Evolutionary conservation across 441 rosid genomes (phyloP).

Genomic region (Bocquillonia castaneifolia): DNA sequence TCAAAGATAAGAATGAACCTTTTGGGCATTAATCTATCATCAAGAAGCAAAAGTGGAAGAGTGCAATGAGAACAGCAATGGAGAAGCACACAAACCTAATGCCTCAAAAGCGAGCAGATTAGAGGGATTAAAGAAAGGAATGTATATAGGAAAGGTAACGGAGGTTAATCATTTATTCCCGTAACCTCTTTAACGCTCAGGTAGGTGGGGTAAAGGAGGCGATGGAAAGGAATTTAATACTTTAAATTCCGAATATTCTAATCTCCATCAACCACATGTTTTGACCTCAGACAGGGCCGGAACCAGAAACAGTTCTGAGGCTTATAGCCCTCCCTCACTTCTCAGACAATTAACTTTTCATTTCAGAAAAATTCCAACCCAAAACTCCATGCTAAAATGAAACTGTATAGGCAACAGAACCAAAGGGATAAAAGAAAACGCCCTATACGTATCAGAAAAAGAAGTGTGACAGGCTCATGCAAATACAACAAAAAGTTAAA

Average conservation of each 20-base stretch:
- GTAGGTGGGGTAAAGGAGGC: background rate
- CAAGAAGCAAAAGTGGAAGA: background rate
- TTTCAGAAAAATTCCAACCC: background rate
- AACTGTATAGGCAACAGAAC: background rate
- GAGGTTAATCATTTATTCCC: background rate
- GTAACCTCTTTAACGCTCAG: background rate
- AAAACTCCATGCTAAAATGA: background rate
- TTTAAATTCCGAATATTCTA: background rate
- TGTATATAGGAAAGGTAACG: background rate
- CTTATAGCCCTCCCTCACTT: background rate
- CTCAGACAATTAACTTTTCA: background rate
- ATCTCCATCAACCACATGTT: background rate
- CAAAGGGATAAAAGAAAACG: background rate
- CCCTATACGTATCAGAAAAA: background rate
- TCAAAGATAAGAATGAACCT: background rate
- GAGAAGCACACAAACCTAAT: background rate
- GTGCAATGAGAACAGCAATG: background rate
- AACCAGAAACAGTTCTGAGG: background rate
- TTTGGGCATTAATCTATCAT: conserved; percentile 1
- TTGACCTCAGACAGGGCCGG: background rate
- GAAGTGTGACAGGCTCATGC: background rate
- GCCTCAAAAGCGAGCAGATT: background rate
- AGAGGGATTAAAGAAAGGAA: background rate
- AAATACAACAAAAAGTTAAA: background rate
- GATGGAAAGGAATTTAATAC: background rate